Evolutionary conservation across 176 grass and related monocot species (phyloP), one percentile per base, ranked within the genome.

Genomic region (Juncus effusus): DNA sequence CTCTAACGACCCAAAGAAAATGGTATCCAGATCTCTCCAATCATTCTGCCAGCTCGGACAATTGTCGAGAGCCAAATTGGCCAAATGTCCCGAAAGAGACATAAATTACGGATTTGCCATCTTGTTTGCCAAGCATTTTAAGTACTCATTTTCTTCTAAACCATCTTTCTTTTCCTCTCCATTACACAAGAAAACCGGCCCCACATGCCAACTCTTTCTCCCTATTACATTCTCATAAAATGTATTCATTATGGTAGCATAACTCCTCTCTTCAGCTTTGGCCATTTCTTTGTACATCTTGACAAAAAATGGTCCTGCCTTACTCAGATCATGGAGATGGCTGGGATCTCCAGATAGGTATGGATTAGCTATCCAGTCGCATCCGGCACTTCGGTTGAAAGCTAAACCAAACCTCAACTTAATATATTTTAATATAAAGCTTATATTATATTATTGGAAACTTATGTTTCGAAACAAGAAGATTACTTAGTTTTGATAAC

Each of bases 171-270:
- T 10, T 16, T 7, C 15, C 19, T 38, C 7, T 16, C 4, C 14
- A 58, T 80, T 59, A 12, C 13, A 14, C 4, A 80, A 40, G 14
- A 54, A 68, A 6, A 80, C 39, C 0, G 70, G 78, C 0, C 78
- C 78, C 0, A 75, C 42, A 38, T 73, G 61, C 69, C 69, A 73
- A 16, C 16, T 40, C 50, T 64, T 73, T 59, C 77, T 62, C 50
- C 67, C 67, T 13, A 65, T 74, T 13, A 37, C 60, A 0, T n/a
- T 16, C 62, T 80, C 70, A 14, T 68, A 62, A 64, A 62, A 80
- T 62, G 69, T 74, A 42, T 80, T 80, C 28, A 74, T 70, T 14
- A 75, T 72, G 3, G 51, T 70, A 9, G 69, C 78, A 14, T 75
- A 44, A 42, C 70, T 75, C 36, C 12, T 65, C 2, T 59, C 7